A percentile compares a stretch with the other conserved stretches of the same genome.
Conservation (phyloP, 78 protist genomes). For the Dictyostelium brefeldianum region DNA sequence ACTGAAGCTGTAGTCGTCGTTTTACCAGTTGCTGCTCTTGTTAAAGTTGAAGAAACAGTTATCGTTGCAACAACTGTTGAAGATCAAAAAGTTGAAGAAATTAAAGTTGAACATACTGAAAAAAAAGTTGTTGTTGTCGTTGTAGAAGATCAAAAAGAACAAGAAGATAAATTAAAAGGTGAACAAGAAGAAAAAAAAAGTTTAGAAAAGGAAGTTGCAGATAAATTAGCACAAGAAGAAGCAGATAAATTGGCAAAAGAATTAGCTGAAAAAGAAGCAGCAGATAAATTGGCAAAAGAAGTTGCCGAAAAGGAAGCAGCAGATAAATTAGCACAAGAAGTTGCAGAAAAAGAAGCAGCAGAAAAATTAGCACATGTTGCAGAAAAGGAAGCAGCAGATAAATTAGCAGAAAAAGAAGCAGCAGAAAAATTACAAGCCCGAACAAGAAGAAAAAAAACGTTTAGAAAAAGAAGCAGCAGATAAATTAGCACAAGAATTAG, state of each 20-base stretch:
- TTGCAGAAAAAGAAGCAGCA: background rate
- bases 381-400: no score
- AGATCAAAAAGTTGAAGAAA: slow-evolving; percentile 20
- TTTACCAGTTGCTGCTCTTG: slow-evolving; percentile 1
- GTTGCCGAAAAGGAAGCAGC: no score
- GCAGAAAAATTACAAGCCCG: background rate
- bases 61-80: background rate
- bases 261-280: background rate
- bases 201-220: background rate
- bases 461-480: no score
- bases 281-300: background rate
- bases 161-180: background rate
- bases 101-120: slow-evolving; percentile 6
- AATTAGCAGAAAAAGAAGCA: background rate
- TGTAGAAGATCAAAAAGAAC: slow-evolving; percentile 1
- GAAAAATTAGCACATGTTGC: background rate
- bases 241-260: background rate
- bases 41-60: slow-evolving; percentile 5
- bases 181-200: background rate
- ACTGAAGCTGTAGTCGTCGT: background rate
- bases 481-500: background rate
- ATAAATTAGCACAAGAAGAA: background rate
- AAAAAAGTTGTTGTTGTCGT: slow-evolving; percentile 19
- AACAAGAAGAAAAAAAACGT: no score
- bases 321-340: no score